Conservation (phyloP, 495 filamentous ascomycete species). For the Xylaria curta region DNA sequence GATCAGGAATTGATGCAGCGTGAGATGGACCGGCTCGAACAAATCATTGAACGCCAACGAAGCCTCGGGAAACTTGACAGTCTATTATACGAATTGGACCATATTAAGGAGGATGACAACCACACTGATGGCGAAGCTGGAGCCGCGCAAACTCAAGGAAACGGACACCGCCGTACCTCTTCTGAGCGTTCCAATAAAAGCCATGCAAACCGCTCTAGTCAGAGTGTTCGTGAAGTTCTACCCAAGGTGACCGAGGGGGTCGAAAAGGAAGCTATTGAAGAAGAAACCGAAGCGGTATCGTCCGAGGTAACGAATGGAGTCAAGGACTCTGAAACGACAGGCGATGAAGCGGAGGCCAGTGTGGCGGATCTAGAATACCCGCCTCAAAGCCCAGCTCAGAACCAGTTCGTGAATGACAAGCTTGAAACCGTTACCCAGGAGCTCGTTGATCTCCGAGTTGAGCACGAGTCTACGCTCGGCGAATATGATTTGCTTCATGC, state of each 20-base stretch:
- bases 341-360: constrained; percentile 42
- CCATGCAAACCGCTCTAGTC: constrained; percentile 57
- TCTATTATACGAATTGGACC: constrained; percentile 87
- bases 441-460: constrained; percentile 84
- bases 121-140: constrained; percentile 34
- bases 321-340: constrained; percentile 15
- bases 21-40: constrained; percentile 91
- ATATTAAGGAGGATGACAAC: constrained; percentile 69
- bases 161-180: constrained; percentile 50
- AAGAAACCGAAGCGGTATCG: constrained; percentile 29
- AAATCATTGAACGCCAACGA: constrained; percentile 93
- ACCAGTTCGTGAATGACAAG: constrained; percentile 88
- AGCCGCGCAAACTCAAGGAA: constrained; percentile 47
- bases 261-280: constrained; percentile 45
- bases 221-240: constrained; percentile 57
- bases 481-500: constrained; percentile 83
- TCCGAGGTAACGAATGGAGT: constrained; percentile 11
- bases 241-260: constrained; percentile 51
- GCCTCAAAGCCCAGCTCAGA: constrained; percentile 76
- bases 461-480: constrained; percentile 82
- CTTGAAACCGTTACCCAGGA: constrained; percentile 91
- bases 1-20: constrained; percentile 96
- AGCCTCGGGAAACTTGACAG: constrained; percentile 94
- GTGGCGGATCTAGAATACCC: constrained; percentile 38
- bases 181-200: constrained; percentile 60